These are phyloP conservation scores for Jamesozyma piceae DNA, from an alignment of 805 yeast species.

Conservation along the genomic window DNA sequence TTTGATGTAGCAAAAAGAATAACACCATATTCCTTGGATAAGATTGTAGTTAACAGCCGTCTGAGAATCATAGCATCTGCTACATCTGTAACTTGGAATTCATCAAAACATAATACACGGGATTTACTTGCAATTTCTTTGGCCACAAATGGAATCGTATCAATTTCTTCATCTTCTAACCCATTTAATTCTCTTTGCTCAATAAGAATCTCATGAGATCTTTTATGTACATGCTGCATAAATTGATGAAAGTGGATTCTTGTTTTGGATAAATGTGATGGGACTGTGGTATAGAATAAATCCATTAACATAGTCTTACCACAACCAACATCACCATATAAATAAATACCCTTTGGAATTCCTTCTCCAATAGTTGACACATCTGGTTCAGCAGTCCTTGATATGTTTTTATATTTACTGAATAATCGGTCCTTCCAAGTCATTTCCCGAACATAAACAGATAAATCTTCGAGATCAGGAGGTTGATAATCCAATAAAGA, in stretches of 20 bases:
- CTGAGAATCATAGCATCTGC: slow-evolving; percentile 97
- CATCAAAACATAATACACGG: slow-evolving; percentile 86
- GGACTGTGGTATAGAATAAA: slow-evolving; percentile 77
- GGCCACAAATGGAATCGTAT: slow-evolving; percentile 76
- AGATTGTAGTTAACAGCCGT: slow-evolving; percentile 54
- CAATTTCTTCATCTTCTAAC: slow-evolving; percentile 31
- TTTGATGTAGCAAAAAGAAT: slow-evolving; percentile 89
- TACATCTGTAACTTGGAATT: slow-evolving; percentile 95
- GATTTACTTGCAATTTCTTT: slow-evolving; percentile 69
- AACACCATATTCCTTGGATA: slow-evolving; percentile 70
- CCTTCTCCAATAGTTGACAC: slow-evolving; percentile 20
- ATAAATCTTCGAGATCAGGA: slow-evolving; percentile 42
- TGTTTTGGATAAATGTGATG: slow-evolving; percentile 62
- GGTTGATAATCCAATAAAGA: slow-evolving; percentile 51
- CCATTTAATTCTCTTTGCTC: slow-evolving; percentile 34
- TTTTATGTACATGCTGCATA: slow-evolving; percentile 87
- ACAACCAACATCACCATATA: slow-evolving; percentile 97
- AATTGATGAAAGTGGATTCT: slow-evolving; percentile 93
- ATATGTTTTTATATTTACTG: slow-evolving; percentile 1
- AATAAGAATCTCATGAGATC: slow-evolving; percentile 64
- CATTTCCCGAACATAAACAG: slow-evolving; percentile 36
- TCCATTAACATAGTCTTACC: slow-evolving; percentile 99
- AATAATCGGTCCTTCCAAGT: slow-evolving; percentile 36
- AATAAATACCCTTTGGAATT: slow-evolving; percentile 75
- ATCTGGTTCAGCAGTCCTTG: slow-evolving; percentile 4